Evolutionary conservation across 2,329 filamentous ascomycete species (phyloP).

Genomic region (Verticillium nubilum): DNA sequence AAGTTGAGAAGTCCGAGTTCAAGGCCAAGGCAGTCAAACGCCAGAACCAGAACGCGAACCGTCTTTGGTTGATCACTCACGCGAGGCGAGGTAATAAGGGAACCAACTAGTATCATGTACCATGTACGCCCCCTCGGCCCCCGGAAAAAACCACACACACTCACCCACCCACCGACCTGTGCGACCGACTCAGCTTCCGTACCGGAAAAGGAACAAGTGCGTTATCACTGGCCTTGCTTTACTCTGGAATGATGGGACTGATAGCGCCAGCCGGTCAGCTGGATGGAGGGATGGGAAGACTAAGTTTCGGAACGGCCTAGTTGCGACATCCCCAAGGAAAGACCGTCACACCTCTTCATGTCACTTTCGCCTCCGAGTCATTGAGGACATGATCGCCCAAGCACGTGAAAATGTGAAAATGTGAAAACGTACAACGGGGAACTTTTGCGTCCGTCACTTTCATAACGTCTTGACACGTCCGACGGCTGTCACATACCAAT

Average conservation of each 20-base stretch:
- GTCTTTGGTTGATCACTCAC: background rate
- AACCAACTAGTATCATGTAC: background rate
- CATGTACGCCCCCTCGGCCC: background rate
- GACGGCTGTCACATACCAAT: background rate
- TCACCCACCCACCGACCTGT: background rate
- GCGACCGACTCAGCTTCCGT: background rate
- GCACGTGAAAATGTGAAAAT: background rate
- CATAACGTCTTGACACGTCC: background rate
- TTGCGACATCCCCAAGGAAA: background rate
- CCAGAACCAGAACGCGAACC: background rate
- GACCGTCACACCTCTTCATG: background rate
- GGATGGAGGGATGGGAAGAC: background rate
- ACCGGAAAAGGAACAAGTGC: background rate
- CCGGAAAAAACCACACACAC: background rate
- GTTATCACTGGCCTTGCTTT: background rate
- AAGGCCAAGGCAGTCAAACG: too few relatives aligned
- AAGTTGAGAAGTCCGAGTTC: background rate
- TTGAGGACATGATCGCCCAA: background rate
- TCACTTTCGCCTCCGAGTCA: background rate
- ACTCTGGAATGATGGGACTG: background rate
- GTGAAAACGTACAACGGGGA: too few relatives aligned
- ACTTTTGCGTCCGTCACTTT: background rate
- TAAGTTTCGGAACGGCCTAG: background rate
- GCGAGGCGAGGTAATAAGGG: too few relatives aligned
- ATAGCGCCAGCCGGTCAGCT: background rate